Evolutionary conservation across 2,329 filamentous ascomycete genomes (phyloP), one percentile per base, ranked within the genome.

Genomic region (Setomelanomma holmii): DNA sequence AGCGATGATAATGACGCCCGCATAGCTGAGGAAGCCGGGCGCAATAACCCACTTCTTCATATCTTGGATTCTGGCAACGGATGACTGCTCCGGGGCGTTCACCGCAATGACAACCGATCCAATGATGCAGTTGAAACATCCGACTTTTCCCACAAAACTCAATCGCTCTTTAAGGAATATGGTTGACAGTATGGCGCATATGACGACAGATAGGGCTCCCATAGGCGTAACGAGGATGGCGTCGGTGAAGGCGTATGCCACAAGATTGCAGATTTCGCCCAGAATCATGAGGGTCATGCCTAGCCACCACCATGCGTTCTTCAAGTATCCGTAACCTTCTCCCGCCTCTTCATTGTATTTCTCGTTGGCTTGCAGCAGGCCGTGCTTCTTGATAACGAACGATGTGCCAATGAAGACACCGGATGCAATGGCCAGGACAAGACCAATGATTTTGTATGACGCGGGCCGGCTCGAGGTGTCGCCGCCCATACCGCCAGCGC

Each of bases 231-330:
- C 93, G 58, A 98, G 80, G 64, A 98, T 97, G 55, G 93, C 93
- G 75, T 98, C 95, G 57, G 95, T 95, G 67, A 98, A 98, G 50
- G 92, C 91, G 72, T 98, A 98, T 47, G 95, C 95, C 72, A 93
- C 91, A 36, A n/a, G 16, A 36, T 36, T 36, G 34, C 34, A 96
- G 50, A 96, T 86, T 76, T 99, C 95, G 63, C 95, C 95, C 38
- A 98, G 67, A 64, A 98, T 96, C 95, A 99, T 98, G 53, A 98
- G 82, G 0, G 81, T 92, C 95, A 99, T 98, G 64, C 95, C 95
- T 1, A 80, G 76, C 95, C 95, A 99, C 95, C 95, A 99, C 80
- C 85, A 96, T 17, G 81, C 81, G 69, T 98, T 98, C 79, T 96
- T 96, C 66, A 99, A 85, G 74, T 98, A 99, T 56, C 93, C 93